A percentile compares a stretch with the other conserved stretches of the same genome.
phyloP scores from a whole-genome alignment of 331 rosid genomes.

The Cydonia oblonga region DNA sequence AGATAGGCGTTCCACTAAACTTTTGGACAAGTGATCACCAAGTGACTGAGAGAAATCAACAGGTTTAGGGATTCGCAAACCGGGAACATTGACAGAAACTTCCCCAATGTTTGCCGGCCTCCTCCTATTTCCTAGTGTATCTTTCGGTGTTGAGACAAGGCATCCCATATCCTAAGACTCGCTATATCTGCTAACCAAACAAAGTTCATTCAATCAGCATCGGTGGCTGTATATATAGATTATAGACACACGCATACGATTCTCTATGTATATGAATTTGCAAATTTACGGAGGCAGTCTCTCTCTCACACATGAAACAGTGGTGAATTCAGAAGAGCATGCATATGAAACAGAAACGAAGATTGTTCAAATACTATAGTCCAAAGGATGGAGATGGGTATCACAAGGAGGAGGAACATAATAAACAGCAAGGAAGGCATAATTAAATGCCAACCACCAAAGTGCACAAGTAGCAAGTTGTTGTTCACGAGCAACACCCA shows the following conservation, averaged over 20 bases:
- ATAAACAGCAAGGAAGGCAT: slow-evolving; percentile 26
- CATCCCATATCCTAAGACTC: slow-evolving; percentile 71
- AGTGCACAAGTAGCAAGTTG: slow-evolving; percentile 46
- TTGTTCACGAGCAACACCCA: slow-evolving; percentile 53
- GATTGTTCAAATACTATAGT: slow-evolving; percentile 15
- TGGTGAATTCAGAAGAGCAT: slow-evolving; percentile 3
- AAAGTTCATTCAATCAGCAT: slow-evolving; percentile 22
- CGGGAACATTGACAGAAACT: slow-evolving; percentile 88
- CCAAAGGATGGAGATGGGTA: slow-evolving; percentile 16
- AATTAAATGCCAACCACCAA: slow-evolving; percentile 66
- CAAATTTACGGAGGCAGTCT: neutral
- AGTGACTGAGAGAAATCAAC: slow-evolving; percentile 71
- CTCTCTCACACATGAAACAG: slow-evolving; percentile 6
- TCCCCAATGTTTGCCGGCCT: slow-evolving; percentile 90
- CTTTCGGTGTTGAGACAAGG: slow-evolving; percentile 61
- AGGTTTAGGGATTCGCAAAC: slow-evolving; percentile 83
- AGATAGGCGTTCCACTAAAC: slow-evolving; percentile 63
- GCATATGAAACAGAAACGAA: slow-evolving; percentile 13
- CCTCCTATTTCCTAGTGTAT: slow-evolving; percentile 72
- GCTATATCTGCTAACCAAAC: slow-evolving; percentile 36
- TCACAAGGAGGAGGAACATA: slow-evolving; percentile 32
- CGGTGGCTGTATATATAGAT: neutral
- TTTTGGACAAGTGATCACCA: slow-evolving; percentile 73
- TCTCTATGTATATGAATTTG: neutral
- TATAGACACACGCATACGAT: neutral